Conservation (phyloP, 2,329 filamentous ascomycete species). For the Aspergillus intermedius region DNA sequence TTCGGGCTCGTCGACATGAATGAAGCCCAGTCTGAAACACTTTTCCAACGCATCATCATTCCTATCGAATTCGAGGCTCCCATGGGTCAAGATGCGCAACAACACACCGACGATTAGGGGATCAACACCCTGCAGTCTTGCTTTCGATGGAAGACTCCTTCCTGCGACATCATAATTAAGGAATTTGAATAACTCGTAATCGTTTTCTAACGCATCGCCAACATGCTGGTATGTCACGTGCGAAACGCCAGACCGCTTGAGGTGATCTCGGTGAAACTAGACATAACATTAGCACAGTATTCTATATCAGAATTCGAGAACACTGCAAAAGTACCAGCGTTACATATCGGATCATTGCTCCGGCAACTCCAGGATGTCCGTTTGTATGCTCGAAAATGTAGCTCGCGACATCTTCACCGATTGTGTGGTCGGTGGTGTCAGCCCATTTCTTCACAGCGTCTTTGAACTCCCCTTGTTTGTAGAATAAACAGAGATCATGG, state of each 20-base stretch:
- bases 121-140: not conserved
- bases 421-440: not conserved
- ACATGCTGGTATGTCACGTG: not conserved
- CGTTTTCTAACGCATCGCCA: not conserved
- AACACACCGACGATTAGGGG: not conserved
- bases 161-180: not conserved
- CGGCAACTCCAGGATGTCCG: constrained; percentile 6
- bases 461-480: constrained; percentile 4
- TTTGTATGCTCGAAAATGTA: constrained; percentile 5
- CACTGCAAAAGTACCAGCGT: not conserved
- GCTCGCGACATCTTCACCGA: not conserved
- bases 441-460: constrained; percentile 3
- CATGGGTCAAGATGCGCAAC: not conserved
- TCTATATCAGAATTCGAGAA: not conserved
- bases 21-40: not conserved
- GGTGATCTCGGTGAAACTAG: not conserved
- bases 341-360: not conserved
- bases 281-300: not conserved
- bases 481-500: constrained; percentile 3
- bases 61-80: not conserved
- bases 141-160: not conserved
- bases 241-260: not conserved
- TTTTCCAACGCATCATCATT: not conserved
- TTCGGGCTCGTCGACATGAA: not conserved
- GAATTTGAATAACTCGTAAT: not conserved